Evolutionary conservation across 192 early-diverging fungal species (phyloP).

Genomic region (Blastocladiella britannica): DNA sequence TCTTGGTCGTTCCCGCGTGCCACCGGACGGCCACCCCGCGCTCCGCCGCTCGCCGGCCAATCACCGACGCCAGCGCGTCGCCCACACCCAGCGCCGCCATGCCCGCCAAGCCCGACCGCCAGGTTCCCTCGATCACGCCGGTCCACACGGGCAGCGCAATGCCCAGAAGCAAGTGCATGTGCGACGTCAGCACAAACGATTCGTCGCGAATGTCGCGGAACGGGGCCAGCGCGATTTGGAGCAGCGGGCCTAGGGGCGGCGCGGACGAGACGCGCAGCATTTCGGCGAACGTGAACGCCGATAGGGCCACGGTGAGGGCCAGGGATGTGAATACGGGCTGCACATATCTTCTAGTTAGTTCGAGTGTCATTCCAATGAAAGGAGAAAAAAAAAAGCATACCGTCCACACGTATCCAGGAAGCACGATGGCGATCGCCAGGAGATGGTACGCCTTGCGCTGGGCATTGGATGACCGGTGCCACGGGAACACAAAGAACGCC

Average conservation of each 20-base stretch:
- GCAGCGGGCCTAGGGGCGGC: neutral
- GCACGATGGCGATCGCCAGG: neutral
- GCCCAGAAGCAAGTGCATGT: neutral
- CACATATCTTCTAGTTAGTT: too few species aligned
- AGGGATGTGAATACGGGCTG: neutral
- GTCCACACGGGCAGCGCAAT: neutral
- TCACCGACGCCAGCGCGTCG: neutral
- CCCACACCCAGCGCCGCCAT: neutral
- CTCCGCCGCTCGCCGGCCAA: neutral
- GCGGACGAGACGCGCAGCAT: neutral
- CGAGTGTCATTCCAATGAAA: too few species aligned
- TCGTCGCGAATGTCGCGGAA: neutral
- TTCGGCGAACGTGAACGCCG: neutral
- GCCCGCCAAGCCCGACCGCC: neutral
- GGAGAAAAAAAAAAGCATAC: too few species aligned
- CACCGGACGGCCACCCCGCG: too few species aligned
- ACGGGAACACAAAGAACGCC: neutral
- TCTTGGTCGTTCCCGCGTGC: neutral
- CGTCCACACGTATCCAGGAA: neutral
- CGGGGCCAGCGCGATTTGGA: neutral
- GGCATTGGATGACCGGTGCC: neutral
- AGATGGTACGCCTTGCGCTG: neutral
- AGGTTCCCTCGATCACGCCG: neutral
- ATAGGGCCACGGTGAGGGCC: neutral
- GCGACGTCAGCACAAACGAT: neutral